Conservation (phyloP, 2,329 filamentous ascomycete species). For the Podosphaera aphanis region DNA sequence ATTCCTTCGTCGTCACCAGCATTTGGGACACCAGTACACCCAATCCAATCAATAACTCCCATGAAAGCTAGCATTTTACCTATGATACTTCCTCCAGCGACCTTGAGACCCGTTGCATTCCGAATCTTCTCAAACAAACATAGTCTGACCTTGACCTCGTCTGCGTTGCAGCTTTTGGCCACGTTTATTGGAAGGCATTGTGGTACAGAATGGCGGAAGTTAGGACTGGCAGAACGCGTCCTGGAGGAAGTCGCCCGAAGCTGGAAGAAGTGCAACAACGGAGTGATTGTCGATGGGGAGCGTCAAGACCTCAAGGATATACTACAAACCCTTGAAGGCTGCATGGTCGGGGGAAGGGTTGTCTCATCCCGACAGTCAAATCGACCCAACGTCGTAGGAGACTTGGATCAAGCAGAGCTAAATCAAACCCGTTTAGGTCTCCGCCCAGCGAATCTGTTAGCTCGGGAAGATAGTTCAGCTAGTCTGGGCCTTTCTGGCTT, state of each 20-base stretch:
- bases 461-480: conserved; percentile 36
- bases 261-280: conserved; percentile 78
- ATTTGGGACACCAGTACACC: conserved; percentile 69
- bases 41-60: conserved; percentile 31
- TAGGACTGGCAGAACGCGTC: conserved; percentile 76
- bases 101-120: conserved; percentile 73
- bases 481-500: conserved; percentile 39
- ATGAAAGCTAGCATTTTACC: conserved; percentile 39
- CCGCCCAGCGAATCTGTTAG: conserved; percentile 21
- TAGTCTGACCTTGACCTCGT: conserved; percentile 72
- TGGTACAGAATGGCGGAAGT: conserved; percentile 88
- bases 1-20: conserved; percentile 77
- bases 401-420: conserved; percentile 25
- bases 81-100: conserved; percentile 69
- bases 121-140: conserved; percentile 95
- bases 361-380: conserved; percentile 29
- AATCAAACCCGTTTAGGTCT: conserved; percentile 32
- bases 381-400: conserved; percentile 38
- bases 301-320: conserved; percentile 59
- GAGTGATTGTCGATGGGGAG: conserved; percentile 72
- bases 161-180: conserved; percentile 64
- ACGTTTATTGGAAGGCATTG: conserved; percentile 83
- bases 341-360: conserved; percentile 67
- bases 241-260: conserved; percentile 73
- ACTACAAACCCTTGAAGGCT: conserved; percentile 60